Percentiles rank a stretch among this genome's conserved stretches.
Conservation (phyloP, 2,329 filamentous ascomycete genomes). For the Albifimbria verrucaria region DNA sequence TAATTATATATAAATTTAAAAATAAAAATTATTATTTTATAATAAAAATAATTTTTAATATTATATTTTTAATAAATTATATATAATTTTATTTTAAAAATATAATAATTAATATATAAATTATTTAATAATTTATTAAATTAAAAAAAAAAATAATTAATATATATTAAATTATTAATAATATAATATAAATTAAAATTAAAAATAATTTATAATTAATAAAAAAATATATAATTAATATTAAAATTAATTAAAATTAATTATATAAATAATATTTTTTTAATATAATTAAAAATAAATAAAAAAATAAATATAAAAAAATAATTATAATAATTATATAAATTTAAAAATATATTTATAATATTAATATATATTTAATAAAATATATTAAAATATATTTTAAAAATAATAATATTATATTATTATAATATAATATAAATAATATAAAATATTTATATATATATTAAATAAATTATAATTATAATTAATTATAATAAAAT, state of each 20-base stretch:
- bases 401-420: neutral
- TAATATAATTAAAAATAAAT: constrained; percentile 4
- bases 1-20: neutral
- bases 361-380: constrained; percentile 1
- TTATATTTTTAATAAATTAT: constrained; percentile 3
- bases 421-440: neutral
- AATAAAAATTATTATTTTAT: neutral
- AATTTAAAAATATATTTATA: neutral
- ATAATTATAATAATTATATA: neutral
- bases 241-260: no score
- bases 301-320: neutral
- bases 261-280: neutral
- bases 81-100: neutral
- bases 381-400: no score
- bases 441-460: neutral
- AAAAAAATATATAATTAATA: no score
- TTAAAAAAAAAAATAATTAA: constrained; percentile 6
- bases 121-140: constrained; percentile 2
- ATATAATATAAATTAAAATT: neutral
- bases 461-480: constrained; percentile 5
- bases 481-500: no score
- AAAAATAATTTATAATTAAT: neutral
- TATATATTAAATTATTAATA: neutral
- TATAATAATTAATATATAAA: constrained; percentile 1
- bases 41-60: constrained; percentile 4